Conservation (phyloP, 108 stramenopile species). For the Mediolabrus comicus region DNA sequence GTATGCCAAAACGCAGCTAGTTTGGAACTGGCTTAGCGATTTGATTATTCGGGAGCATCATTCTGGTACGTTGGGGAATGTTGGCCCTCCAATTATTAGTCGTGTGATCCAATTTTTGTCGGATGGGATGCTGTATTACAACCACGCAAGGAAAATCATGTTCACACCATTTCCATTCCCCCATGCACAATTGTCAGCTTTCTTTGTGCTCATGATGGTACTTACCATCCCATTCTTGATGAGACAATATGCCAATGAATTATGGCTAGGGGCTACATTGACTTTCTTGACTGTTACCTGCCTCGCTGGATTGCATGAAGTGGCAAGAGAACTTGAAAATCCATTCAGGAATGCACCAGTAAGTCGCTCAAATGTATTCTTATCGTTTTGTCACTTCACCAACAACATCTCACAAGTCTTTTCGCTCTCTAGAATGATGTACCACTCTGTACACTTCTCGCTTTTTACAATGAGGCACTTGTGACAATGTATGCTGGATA, state of each 20-base stretch:
- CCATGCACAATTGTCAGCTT: slow-evolving; percentile 69
- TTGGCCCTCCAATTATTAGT: slow-evolving; percentile 72
- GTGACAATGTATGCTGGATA: slow-evolving; percentile 71
- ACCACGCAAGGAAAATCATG: slow-evolving; percentile 75
- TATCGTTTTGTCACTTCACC: too few species aligned
- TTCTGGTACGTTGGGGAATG: slow-evolving; percentile 61
- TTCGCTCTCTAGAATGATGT: slow-evolving; percentile 79
- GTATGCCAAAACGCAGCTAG: slow-evolving; percentile 69
- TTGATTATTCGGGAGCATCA: slow-evolving; percentile 74
- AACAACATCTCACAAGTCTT: too few species aligned
- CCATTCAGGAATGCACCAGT: slow-evolving; percentile 74
- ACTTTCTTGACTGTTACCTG: slow-evolving; percentile 67
- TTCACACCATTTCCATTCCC: slow-evolving; percentile 78
- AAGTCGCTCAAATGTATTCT: too few species aligned
- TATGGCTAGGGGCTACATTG: slow-evolving; percentile 47
- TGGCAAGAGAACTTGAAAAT: slow-evolving; percentile 79
- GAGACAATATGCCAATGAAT: slow-evolving; percentile 64
- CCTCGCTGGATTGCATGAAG: slow-evolving; percentile 71
- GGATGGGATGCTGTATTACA: slow-evolving; percentile 80
- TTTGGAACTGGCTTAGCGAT: slow-evolving; percentile 70
- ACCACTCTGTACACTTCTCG: slow-evolving; percentile 66
- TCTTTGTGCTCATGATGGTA: slow-evolving; percentile 56
- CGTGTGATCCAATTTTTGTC: slow-evolving; percentile 69
- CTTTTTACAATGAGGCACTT: slow-evolving; percentile 75
- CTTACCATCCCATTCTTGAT: slow-evolving; percentile 62